Conservation (phyloP, 345 rosid species). For the Aethionema arabicum region DNA sequence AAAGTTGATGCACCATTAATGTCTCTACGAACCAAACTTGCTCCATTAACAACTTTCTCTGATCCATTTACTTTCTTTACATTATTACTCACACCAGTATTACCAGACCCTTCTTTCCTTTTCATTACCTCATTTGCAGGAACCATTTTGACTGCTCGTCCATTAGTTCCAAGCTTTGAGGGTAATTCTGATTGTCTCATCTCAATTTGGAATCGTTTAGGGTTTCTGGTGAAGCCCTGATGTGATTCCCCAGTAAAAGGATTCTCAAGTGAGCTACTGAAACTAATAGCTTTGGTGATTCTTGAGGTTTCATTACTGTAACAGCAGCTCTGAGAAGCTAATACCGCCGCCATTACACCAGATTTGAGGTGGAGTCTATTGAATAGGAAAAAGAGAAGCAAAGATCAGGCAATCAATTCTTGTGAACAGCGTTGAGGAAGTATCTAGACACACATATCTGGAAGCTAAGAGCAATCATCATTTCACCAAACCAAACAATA, state of each 20-base stretch:
- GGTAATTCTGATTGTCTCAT: conserved; percentile 60
- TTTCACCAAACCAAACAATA: not conserved
- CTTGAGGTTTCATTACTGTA: conserved; percentile 46
- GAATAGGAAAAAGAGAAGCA: not conserved
- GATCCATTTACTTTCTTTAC: conserved; percentile 59
- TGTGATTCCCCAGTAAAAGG: conserved; percentile 23
- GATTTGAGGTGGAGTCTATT: conserved; percentile 8
- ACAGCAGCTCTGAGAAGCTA: conserved; percentile 82
- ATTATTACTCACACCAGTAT: conserved; percentile 36
- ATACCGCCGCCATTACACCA: conserved; percentile 62
- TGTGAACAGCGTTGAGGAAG: not conserved
- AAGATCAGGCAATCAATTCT: not conserved
- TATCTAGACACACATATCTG: not conserved
- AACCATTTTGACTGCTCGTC: conserved; percentile 71
- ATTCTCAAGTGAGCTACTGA: conserved; percentile 54
- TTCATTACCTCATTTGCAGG: conserved; percentile 69
- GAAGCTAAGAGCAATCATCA: not conserved
- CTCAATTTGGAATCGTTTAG: conserved; percentile 44
- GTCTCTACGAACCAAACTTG: conserved; percentile 49
- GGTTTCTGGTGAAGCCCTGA: conserved; percentile 28
- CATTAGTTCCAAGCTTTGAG: conserved; percentile 52
- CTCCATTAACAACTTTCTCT: conserved; percentile 55
- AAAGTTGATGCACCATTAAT: conserved; percentile 41
- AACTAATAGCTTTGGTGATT: conserved; percentile 46
- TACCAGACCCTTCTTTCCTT: conserved; percentile 39